Base-by-base conservation (phyloP, 2,329 filamentous ascomycete genomes). In the Calonectria multiphialidica region DNA sequence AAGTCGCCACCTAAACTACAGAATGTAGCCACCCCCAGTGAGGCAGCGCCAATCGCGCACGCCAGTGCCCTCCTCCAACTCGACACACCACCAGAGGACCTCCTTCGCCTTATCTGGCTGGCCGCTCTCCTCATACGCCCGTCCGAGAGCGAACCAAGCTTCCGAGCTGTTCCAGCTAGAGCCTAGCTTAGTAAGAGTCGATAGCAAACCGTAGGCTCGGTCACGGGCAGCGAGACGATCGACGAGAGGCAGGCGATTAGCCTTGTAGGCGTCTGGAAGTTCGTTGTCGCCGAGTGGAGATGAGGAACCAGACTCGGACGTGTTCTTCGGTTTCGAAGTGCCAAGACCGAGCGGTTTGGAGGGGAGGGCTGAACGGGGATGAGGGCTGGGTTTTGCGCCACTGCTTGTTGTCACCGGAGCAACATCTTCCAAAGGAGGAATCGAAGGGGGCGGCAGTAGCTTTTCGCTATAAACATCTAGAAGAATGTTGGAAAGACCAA, bases 41-140 rank as follows among this genome's bases (percentile, higher is more conserved):
- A 95, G 88, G 76, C 90, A 92, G 35, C 87, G 89, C 97, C 96
- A 98, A 71, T 90, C 89, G 70, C 97, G 91, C 59, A 98, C 90
- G 0, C 93, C 95, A 75, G 91, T 91, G 9, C 91, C 92, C 81
- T 99, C 96, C 82, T 98, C 97, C 35, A 99, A 87, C 84, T 98
- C 95, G 15, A 99, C 94, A 78, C 96, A 98, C 95, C 96, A 98
- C 97, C 97, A 98, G 8, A 98, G 88, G 55, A 96, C 95, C 77
- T 97, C 94, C 85, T 96, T 97, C 16, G 97, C 94, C 86, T 96
- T 98, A 44, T 97, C 94, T 2, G 91, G 84, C 85, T 98, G 94
- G 0, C 93, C 94, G 70, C 94, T 94, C 81, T 95, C 91, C 83
- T 99, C 97, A 80, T 98, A 94, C 12, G 95, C 95, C 74, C 95